Evolutionary conservation across 2,329 filamentous ascomycete species (phyloP).

Genomic region (Byssothecium circinans): DNA sequence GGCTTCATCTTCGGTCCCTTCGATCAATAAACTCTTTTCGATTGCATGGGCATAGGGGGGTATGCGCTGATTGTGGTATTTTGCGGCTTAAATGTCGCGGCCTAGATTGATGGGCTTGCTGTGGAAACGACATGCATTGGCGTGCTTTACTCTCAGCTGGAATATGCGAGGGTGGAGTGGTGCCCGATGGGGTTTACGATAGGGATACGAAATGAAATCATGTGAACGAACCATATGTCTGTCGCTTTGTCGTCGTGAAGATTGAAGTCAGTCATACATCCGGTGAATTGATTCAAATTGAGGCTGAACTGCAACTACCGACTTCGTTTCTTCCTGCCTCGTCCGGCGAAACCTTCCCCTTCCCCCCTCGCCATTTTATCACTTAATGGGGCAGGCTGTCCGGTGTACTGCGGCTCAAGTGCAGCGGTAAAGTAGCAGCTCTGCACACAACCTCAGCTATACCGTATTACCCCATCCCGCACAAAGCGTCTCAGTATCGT

Average conservation of each 20-base stretch:
- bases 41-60: constrained; percentile 15
- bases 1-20: constrained; percentile 1
- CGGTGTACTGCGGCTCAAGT: no score
- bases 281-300: no score
- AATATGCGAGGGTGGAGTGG: constrained; percentile 1
- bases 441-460: no score
- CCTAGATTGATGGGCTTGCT: constrained; percentile 3
- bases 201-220: constrained; percentile 5
- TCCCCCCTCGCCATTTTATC: no score
- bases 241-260: background rate
- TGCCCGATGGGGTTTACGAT: background rate
- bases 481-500: no score
- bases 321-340: no score
- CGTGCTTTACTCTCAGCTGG: constrained; percentile 3
- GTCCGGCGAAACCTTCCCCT: no score
- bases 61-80: background rate
- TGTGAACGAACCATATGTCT: background rate
- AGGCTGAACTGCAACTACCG: no score
- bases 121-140: background rate
- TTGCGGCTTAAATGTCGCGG: background rate
- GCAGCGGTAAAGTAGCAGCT: no score
- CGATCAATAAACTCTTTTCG: constrained; percentile 3
- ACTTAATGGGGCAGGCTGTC: no score
- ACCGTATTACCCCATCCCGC: no score
- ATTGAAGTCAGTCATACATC: background rate